Base-by-base conservation (phyloP, 352 stramenopile genomes). In the Vaucheria bursata region DNA sequence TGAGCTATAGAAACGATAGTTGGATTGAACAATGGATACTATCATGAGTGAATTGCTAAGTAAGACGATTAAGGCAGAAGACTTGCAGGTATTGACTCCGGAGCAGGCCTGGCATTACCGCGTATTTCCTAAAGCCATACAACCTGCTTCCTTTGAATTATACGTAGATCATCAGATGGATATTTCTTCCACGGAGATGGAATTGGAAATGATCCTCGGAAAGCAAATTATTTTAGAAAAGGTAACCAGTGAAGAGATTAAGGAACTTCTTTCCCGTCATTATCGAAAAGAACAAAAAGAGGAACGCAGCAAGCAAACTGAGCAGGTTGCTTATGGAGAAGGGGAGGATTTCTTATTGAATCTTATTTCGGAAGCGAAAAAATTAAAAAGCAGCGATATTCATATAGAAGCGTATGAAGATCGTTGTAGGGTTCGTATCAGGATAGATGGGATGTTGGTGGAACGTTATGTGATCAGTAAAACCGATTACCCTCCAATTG, bases 31-130 rank as follows among this genome's bases (percentile, higher is more conserved):
- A n/a, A n/a, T n/a, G n/a, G n/a, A n/a, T n/a, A n/a, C n/a, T n/a
- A n/a, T n/a, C n/a, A n/a, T n/a, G n/a, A n/a, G n/a, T n/a, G n/a
- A n/a, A n/a, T n/a, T n/a, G n/a, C n/a, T n/a, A n/a, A n/a, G n/a
- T n/a, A n/a, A n/a, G n/a, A n/a, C n/a, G n/a, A n/a, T n/a, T n/a
- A n/a, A 25, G 18, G 45, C 25, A 25, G 45, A 59, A 18, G 45
- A 59, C 12, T 25, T 59, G 45, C 45, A 59, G 25, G 25, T 59
- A 25, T 25, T 59, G 18, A 59, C 45, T 18, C 12, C 45, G 12
- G 45, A 59, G 45, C 45, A 59, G 45, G 45, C 45, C 45, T 59
- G 45, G 45, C 45, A 59, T 59, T 59, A 59, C 25, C 45, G 45
- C 18, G 25, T 59, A 18, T 18, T 59, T 59, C 45, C 45, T 18